Percentiles rank a stretch among this genome's conserved stretches.
Conservation (phyloP, 768 basidiomycete species). For the Mycena galericulata region DNA sequence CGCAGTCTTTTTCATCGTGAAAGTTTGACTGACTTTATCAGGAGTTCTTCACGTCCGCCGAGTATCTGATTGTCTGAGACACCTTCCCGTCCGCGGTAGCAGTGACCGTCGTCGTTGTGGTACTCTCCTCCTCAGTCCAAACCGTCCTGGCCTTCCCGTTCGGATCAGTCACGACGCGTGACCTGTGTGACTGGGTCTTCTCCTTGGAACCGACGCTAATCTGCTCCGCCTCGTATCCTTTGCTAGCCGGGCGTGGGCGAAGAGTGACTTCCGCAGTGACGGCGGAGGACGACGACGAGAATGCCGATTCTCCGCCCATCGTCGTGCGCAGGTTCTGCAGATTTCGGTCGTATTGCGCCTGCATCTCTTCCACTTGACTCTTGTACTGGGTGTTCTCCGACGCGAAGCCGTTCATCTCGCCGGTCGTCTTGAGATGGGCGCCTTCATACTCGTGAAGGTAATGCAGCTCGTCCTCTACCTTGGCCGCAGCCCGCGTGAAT, state of each 20-base stretch:
- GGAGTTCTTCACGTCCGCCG: constrained; percentile 1
- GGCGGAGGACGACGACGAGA: background rate
- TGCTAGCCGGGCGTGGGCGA: constrained; percentile 5
- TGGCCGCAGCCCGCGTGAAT: constrained; percentile 4
- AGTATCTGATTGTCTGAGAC: constrained; percentile 1
- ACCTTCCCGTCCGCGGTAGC: constrained; percentile 7
- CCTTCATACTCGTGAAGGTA: background rate
- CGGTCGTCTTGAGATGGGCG: constrained; percentile 2
- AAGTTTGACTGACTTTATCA: constrained; percentile 4
- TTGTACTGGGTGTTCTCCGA: background rate
- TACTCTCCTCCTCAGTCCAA: background rate
- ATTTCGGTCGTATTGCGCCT: constrained; percentile 2
- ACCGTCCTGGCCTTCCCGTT: constrained; percentile 7
- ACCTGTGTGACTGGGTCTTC: constrained; percentile 4
- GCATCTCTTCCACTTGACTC: constrained; percentile 1
- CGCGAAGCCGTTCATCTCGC: background rate
- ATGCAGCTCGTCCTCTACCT: constrained; percentile 9
- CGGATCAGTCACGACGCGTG: background rate
- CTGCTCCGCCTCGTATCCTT: constrained; percentile 2
- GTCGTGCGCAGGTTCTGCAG: background rate
- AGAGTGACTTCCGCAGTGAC: constrained; percentile 7
- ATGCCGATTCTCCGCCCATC: background rate
- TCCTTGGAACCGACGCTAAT: constrained; percentile 4
- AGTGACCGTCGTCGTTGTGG: background rate
- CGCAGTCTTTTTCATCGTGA: too few species aligned